A percentile compares a stretch with the other conserved stretches of the same genome.
Conservation (phyloP, 192 early-diverging fungal genomes). For the Globomyces pollinis-pini region DNA sequence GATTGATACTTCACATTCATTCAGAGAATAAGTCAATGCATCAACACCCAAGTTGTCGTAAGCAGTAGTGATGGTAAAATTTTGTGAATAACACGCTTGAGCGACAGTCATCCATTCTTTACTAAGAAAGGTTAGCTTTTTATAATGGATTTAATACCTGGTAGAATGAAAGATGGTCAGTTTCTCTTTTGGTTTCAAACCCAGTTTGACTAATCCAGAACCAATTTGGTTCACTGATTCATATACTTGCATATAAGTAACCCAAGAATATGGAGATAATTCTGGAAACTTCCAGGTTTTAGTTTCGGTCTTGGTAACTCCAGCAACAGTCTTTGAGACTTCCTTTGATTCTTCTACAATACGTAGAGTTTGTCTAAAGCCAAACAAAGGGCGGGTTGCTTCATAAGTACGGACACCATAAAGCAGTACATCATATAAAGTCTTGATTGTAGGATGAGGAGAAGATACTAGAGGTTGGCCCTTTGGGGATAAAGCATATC, state of each 20-base stretch:
- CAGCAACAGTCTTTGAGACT: constrained; percentile 50
- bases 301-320: constrained; percentile 49
- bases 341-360: constrained; percentile 59
- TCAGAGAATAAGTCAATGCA: constrained; percentile 75
- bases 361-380: neutral
- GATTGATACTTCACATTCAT: constrained; percentile 63
- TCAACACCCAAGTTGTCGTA: constrained; percentile 70
- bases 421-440: constrained; percentile 52
- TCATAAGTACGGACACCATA: neutral
- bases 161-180: constrained; percentile 39
- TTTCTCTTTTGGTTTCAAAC: constrained; percentile 39
- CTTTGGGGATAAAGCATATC: neutral
- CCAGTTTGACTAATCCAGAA: constrained; percentile 64
- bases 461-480: neutral
- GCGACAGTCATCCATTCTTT: constrained; percentile 56
- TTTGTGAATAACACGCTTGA: constrained; percentile 56
- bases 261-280: constrained; percentile 69
- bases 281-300: constrained; percentile 82
- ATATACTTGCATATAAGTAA: constrained; percentile 58
- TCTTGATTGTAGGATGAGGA: constrained; percentile 40
- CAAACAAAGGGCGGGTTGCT: neutral
- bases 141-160: too few species aligned
- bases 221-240: constrained; percentile 50
- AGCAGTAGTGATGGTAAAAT: constrained; percentile 71
- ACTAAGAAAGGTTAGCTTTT: too few species aligned